Conservation (phyloP, 805 yeast species). For the Pichia kluyveri region DNA sequence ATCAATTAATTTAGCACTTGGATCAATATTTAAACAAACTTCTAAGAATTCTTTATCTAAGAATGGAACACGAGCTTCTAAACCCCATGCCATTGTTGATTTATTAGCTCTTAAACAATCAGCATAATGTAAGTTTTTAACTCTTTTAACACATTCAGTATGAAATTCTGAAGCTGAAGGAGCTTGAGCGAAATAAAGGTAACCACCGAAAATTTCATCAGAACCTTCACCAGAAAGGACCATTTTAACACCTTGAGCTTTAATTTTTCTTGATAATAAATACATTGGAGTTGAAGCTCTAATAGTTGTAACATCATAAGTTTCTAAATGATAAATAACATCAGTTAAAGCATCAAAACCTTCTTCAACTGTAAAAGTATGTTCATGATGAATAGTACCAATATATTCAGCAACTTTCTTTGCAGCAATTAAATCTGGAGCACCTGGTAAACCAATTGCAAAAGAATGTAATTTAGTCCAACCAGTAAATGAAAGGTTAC, state of each 20-base stretch:
- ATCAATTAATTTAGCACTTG: constrained; percentile 80
- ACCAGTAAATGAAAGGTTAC: constrained; percentile 69
- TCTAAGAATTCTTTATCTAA: constrained; percentile 89
- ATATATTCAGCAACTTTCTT: constrained; percentile 92
- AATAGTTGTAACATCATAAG: constrained; percentile 96
- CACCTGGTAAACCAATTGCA: constrained; percentile 94
- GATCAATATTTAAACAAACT: constrained; percentile 89
- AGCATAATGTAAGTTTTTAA: constrained; percentile 92
- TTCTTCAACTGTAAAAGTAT: constrained; percentile 92
- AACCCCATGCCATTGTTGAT: constrained; percentile 99
- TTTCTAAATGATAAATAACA: constrained; percentile 92
- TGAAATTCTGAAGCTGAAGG: constrained; percentile 93
- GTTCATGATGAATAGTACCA: constrained; percentile 96
- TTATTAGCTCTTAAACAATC: constrained; percentile 99
- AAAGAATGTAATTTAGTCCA: constrained; percentile 85
- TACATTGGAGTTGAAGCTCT: constrained; percentile 99
- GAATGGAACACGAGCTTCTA: constrained; percentile 99
- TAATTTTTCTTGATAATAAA: constrained; percentile 88
- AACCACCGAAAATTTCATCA: constrained; percentile 98
- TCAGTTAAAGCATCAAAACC: constrained; percentile 94
- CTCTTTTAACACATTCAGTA: constrained; percentile 89
- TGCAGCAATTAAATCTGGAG: constrained; percentile 96
- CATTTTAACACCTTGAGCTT: constrained; percentile 99
- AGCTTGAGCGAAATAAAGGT: constrained; percentile 93
- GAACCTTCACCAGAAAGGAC: constrained; percentile 98